These are phyloP conservation scores for Trichoderma semiorbis DNA, from an alignment of 2,329 filamentous ascomycete species.

Conservation along the genomic window DNA sequence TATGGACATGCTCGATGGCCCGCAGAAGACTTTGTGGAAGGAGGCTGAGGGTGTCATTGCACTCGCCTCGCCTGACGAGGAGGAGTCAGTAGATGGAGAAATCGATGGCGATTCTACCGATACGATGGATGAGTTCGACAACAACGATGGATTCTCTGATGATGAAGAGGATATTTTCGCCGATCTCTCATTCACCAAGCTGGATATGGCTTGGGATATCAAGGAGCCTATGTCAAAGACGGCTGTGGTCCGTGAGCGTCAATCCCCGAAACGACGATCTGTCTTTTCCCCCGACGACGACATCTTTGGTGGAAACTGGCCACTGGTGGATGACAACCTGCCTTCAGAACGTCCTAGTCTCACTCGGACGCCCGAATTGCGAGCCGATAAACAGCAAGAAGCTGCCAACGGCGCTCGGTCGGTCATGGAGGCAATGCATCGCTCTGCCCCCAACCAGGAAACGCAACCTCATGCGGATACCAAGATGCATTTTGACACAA, in stretches of 20 bases:
- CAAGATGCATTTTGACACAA: slow-evolving; percentile 64
- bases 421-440: slow-evolving; percentile 63
- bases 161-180: slow-evolving; percentile 45
- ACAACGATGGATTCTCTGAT: slow-evolving; percentile 45
- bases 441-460: slow-evolving; percentile 41
- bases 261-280: slow-evolving; percentile 52
- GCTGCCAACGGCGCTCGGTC: slow-evolving; percentile 50
- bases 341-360: slow-evolving; percentile 36
- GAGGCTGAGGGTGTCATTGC: slow-evolving; percentile 86
- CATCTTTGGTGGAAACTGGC: slow-evolving; percentile 57
- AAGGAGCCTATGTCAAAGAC: slow-evolving; percentile 47
- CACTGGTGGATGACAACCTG: slow-evolving; percentile 38
- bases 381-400: slow-evolving; percentile 32
- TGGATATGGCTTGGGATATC: slow-evolving; percentile 42
- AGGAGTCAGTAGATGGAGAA: slow-evolving; percentile 35
- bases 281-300: slow-evolving; percentile 65
- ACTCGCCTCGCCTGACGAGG: slow-evolving; percentile 65
- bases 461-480: slow-evolving; percentile 33
- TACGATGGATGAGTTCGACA: slow-evolving; percentile 38
- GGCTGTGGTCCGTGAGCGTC: slow-evolving; percentile 53
- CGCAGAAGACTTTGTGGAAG: slow-evolving; percentile 63
- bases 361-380: slow-evolving; percentile 38
- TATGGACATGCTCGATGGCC: slow-evolving; percentile 61
- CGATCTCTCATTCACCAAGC: slow-evolving; percentile 40
- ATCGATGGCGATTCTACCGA: slow-evolving; percentile 37